Evolutionary conservation across 2,329 filamentous ascomycete species (phyloP), one percentile per base, ranked within the genome.

Genomic region (Fusarium penzigii): DNA sequence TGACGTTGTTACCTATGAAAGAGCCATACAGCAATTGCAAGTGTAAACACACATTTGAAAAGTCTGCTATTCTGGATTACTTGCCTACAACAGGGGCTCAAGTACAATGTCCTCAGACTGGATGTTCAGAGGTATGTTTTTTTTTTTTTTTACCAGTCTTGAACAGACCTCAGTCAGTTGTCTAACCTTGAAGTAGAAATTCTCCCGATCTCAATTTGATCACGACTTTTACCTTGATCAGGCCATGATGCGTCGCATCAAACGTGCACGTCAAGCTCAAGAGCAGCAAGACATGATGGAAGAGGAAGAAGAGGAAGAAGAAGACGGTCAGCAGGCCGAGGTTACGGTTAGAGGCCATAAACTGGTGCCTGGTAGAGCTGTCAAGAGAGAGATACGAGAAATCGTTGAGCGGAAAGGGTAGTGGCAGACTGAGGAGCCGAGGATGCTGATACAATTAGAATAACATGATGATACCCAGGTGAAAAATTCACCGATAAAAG

Each of bases 21-120:
- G 79, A 90, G 47, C 89, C 89, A 0, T 84, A 83, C 63, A 88
- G 82, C 49, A 89, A 83, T 61, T 73, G 67, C 13, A 81, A 82
- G 58, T 92, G 89, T 74, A 84, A 82, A 49, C 89, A 92, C 68
- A 85, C 81, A 0, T 92, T 90, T 65, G 87, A 92, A 65, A 86
- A 83, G 68, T 64, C 68, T 2, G 82, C 83, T 1, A 86, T 92
- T 39, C 51, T 82, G 20, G 79, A 83, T n/a, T 75, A 75, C 54
- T 41, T 86, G 76, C 67, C 77, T 77, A 49, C 64, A 59, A 53
- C 63, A 46, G 47, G 71, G 44, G 40, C 70, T 59, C 49, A 68
- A 46, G 74, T 81, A 1, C 75, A 80, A 48, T 92, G 88, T 66
- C 88, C 88, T 0, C 79, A 85, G 51, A 72, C 80, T 3, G 87